Percentiles rank a stretch among this genome's conserved stretches.
phyloP scores from a whole-genome alignment of 305 asterid genomes.

The Stenogyne calaminthoides region DNA sequence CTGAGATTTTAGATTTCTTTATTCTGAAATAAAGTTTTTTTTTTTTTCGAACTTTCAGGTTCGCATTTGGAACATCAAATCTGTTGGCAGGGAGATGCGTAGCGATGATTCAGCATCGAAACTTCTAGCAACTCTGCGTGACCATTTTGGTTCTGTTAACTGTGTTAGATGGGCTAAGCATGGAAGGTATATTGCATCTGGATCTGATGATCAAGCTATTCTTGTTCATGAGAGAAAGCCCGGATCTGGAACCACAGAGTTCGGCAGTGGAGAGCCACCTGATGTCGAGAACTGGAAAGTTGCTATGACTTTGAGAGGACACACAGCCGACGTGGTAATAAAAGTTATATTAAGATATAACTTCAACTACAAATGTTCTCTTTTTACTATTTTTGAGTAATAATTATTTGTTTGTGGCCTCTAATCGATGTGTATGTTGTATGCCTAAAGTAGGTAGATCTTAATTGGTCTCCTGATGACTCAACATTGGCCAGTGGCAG shows the following conservation, averaged over 20 bases:
- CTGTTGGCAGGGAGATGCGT: conserved; percentile 64
- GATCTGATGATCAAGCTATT: conserved; percentile 99
- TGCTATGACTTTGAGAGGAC: conserved; percentile 94
- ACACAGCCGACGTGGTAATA: conserved; percentile 99
- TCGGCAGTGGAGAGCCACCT: conserved; percentile 98
- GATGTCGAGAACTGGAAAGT: conserved; percentile 99
- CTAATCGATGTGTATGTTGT: conserved; percentile 55
- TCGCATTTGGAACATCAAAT: conserved; percentile 95
- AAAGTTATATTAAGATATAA: conserved; percentile 12
- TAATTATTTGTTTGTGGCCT: conserved; percentile 23
- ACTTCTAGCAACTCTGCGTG: conserved; percentile 88
- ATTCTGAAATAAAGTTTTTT: conserved; percentile 15
- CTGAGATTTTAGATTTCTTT: background rate
- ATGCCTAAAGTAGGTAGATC: conserved; percentile 99
- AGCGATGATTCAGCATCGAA: conserved; percentile 63
- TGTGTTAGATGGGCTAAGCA: conserved; percentile 99
- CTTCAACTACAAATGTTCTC: too few relatives aligned
- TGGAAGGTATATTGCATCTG: conserved; percentile 95
- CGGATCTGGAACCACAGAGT: conserved; percentile 93
- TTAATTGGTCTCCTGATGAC: conserved; percentile 99
- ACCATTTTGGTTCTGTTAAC: conserved; percentile 98
- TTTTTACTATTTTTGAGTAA: conserved; percentile 11
- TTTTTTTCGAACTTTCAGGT: conserved; percentile 55
- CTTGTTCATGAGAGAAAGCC: conserved; percentile 96
- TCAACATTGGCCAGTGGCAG: conserved; percentile 91